Evolutionary conservation across 805 yeast genomes (phyloP).

Genomic region (Pichia thaimueangensis): DNA sequence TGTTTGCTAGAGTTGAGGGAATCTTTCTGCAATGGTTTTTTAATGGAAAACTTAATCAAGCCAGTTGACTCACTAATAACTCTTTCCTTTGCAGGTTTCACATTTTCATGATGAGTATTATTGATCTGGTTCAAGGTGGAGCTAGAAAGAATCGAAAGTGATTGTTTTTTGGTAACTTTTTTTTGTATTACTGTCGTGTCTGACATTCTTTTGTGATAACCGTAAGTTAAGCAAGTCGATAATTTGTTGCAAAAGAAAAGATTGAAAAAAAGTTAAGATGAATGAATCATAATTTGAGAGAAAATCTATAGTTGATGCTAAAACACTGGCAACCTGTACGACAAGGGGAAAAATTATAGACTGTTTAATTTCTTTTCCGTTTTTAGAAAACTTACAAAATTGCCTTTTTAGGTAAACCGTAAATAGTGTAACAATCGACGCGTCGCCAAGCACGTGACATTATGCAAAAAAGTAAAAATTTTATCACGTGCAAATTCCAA

Average conservation of each 20-base stretch:
- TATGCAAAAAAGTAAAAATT: too few species aligned
- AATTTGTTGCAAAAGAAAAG: too few species aligned
- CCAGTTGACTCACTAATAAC: constrained; percentile 48
- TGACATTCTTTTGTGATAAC: constrained; percentile 8
- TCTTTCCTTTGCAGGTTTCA: constrained; percentile 32
- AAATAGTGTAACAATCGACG: not conserved
- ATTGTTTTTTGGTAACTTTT: constrained; percentile 23
- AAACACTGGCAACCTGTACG: too few species aligned
- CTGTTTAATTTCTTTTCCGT: not conserved
- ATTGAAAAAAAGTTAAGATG: too few species aligned
- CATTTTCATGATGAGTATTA: constrained; percentile 4
- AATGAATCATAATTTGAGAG: too few species aligned
- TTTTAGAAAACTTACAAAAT: not conserved
- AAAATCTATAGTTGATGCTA: too few species aligned
- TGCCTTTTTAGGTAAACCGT: not conserved
- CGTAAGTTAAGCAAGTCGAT: too few species aligned
- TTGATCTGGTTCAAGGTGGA: constrained; percentile 22
- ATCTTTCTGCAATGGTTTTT: constrained; percentile 9
- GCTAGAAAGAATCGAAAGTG: constrained; percentile 29
- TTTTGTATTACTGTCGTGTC: constrained; percentile 3
- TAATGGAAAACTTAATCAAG: constrained; percentile 37
- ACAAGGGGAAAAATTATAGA: too few species aligned
- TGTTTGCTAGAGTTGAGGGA: not conserved
- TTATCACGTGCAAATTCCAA: too few species aligned
- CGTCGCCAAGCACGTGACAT: too few species aligned